A percentile compares a stretch with the other conserved stretches of the same genome.
Conservation (phyloP, 768 basidiomycete species). For the Podaxis sp. region DNA sequence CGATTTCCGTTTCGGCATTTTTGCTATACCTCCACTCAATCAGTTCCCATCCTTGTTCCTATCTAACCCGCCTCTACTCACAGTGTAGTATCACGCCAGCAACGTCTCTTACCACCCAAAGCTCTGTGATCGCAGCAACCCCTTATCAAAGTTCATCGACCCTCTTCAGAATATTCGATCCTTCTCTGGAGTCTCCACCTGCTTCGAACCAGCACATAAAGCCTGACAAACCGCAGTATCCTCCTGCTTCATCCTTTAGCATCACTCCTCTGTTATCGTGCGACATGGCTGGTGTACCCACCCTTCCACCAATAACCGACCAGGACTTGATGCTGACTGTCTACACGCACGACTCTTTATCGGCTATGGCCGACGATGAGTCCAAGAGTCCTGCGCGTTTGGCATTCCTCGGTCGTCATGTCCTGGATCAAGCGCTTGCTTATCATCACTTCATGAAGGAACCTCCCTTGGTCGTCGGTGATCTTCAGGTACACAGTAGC, state of each 20-base stretch:
- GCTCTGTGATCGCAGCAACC: no score
- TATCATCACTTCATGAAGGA: not conserved
- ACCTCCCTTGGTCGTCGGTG: not conserved
- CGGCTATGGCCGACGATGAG: not conserved
- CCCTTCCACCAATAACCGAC: slow-evolving; percentile 55
- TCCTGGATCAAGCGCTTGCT: not conserved
- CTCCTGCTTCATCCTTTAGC: not conserved
- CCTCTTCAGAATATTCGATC: no score
- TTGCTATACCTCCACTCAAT: no score
- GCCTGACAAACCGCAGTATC: not conserved
- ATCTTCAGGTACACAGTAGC: not conserved
- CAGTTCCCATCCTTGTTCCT: no score
- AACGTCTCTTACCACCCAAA: no score
- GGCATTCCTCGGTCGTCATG: not conserved
- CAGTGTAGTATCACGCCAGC: no score
- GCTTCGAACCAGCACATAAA: no score
- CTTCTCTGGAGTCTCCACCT: no score
- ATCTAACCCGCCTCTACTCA: no score
- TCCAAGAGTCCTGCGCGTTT: not conserved
- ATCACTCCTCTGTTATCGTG: slow-evolving; percentile 16
- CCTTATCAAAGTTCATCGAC: no score
- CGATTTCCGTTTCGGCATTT: no score
- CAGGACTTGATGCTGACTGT: slow-evolving; percentile 54
- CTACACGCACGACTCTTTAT: slow-evolving; percentile 43
- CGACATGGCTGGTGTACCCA: slow-evolving; percentile 32